Base-by-base conservation (phyloP, 2,329 filamentous ascomycete genomes). In the Phyllosticta paracitricarpa region DNA sequence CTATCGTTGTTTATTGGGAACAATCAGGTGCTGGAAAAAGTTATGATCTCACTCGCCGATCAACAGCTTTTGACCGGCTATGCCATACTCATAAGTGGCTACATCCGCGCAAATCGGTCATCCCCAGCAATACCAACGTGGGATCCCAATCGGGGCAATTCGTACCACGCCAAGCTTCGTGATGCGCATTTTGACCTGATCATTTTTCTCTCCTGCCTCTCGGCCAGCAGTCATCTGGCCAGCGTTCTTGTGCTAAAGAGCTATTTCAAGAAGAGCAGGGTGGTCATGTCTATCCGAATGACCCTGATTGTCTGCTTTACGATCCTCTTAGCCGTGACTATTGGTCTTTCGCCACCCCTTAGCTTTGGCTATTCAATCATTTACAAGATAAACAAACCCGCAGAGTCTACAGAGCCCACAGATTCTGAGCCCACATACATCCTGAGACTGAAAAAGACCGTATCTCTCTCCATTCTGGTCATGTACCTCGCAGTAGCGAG, bases 51-150 rank as follows among this genome's bases (percentile, higher is more conserved):
- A 1, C 59, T 71, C 12, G 70, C 69, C 2, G 69, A 71, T 56
- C 70, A 72, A 60, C 70, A 72, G 59, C 64, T 72, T 26, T 65
- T 71, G 14, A 72, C 70, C 1, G 69, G 70, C 2, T 72, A 68
- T 51, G 70, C 68, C 4, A 68, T 72, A 6, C 9, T 59, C 19
- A 61, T 72, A 9, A 70, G 66, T 52, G 70, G 66, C 1, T 71
- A 68, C 66, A 68, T 71, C 28, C 48, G 57, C 22, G 57, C 57
- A 4, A 26, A 30, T 30, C 40, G 14, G 3, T 17, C 12, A 6
- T 24, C 40, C 19, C n/a, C n/a, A 30, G 24, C 22, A 12, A 58
- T 51, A 14, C 51, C 25, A 51, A 51, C 51, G n/a, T 26, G 30
- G 22, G 40, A 52, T 17, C 24, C 56, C 17, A 5, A 52, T 9